Conservation (phyloP, 768 basidiomycete species). For the Auriscalpium orientale region DNA sequence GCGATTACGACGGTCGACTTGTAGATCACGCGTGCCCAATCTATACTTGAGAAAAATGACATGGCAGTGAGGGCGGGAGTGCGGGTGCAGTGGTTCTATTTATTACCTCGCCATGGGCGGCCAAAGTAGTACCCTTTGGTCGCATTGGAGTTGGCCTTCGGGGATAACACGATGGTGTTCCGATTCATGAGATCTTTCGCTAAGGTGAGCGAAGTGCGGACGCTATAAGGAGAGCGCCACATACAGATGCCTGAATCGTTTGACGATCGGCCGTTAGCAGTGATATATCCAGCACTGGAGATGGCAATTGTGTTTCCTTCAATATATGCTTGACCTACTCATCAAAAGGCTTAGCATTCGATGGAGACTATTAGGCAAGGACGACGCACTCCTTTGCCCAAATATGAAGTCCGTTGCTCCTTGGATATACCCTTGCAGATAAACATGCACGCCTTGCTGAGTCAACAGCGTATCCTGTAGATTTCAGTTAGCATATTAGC, state of each 20-base stretch:
- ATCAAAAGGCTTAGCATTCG: not conserved
- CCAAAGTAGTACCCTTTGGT: slow-evolving; percentile 35
- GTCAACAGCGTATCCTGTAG: slow-evolving; percentile 39
- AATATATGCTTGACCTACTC: slow-evolving; percentile 34
- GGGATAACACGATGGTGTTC: slow-evolving; percentile 36
- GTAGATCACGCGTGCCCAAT: slow-evolving; percentile 43
- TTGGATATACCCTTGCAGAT: slow-evolving; percentile 36
- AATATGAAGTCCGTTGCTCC: slow-evolving; percentile 47
- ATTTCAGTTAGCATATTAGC: slow-evolving; percentile 12
- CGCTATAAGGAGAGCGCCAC: not conserved
- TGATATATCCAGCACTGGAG: slow-evolving; percentile 36
- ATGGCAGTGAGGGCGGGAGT: no score
- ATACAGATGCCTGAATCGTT: slow-evolving; percentile 39
- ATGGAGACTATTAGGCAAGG: not conserved
- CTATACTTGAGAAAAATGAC: slow-evolving; percentile 8
- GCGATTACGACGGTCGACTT: slow-evolving; percentile 36
- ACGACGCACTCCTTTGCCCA: slow-evolving; percentile 24
- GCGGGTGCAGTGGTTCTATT: not conserved
- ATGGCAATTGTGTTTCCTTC: slow-evolving; percentile 42
- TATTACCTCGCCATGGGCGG: slow-evolving; percentile 38
- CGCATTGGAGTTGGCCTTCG: slow-evolving; percentile 30
- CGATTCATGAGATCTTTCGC: slow-evolving; percentile 35
- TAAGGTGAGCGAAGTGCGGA: slow-evolving; percentile 5
- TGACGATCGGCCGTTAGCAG: slow-evolving; percentile 40
- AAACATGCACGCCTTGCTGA: slow-evolving; percentile 42